phyloP scores from a whole-genome alignment of 345 rosid species.

The Clarkia xantiana region DNA sequence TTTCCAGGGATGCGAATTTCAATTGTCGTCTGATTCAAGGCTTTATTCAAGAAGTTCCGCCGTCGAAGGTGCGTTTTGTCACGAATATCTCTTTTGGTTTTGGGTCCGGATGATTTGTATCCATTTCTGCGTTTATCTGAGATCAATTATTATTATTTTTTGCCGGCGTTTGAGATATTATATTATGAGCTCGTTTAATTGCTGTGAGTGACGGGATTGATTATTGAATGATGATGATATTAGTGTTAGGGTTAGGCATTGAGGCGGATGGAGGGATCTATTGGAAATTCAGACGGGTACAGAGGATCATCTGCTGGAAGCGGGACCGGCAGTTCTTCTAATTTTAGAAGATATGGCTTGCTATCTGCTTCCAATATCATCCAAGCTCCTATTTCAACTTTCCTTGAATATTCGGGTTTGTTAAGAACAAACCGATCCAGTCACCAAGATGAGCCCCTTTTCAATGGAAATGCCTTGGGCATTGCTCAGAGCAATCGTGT shows the following conservation, averaged over 20 bases:
- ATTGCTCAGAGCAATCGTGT: conserved; percentile 12
- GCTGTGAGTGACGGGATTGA: conserved; percentile 11
- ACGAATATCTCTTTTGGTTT: neutral
- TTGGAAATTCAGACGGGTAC: conserved; percentile 39
- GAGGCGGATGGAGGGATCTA: conserved; percentile 64
- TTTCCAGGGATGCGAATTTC: conserved; percentile 11
- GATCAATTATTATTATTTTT: conserved; percentile 1
- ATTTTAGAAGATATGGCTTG: conserved; percentile 47
- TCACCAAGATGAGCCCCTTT: conserved; percentile 36
- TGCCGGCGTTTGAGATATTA: neutral
- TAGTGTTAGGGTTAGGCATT: conserved; percentile 48
- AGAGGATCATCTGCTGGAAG: conserved; percentile 37
- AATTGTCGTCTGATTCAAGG: conserved; percentile 5
- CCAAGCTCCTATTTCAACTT: conserved; percentile 79
- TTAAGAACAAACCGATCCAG: conserved; percentile 33
- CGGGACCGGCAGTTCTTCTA: conserved; percentile 11
- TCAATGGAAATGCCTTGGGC: conserved; percentile 11
- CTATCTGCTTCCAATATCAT: conserved; percentile 70
- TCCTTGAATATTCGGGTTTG: conserved; percentile 88
- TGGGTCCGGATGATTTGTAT: neutral
- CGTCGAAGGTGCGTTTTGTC: conserved; percentile 30
- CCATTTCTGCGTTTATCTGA: neutral
- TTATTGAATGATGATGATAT: conserved; percentile 1
- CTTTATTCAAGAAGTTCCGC: conserved; percentile 43
- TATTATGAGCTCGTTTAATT: conserved; percentile 2